Percentiles rank a stretch among this genome's conserved stretches.
Evolutionary conservation across 768 basidiomycete species (phyloP).

Genomic region (Nidularia pulvinata): DNA sequence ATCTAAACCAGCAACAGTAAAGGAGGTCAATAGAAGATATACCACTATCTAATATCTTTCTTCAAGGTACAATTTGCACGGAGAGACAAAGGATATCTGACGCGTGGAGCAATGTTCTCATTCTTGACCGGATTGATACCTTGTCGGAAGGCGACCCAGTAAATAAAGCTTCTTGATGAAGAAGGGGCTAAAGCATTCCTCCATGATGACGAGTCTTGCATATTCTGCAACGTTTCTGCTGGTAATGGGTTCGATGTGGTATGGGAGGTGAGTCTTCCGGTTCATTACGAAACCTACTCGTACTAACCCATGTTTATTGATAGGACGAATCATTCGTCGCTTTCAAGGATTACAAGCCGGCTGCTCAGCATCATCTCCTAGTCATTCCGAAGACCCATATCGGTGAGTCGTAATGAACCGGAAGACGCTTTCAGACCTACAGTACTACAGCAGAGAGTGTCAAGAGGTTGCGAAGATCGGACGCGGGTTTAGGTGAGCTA

Average conservation of each 20-base stretch:
- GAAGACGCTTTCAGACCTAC: too few relatives aligned
- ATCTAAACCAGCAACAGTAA: too few relatives aligned
- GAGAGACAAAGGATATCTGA: too few relatives aligned
- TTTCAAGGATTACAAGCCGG: conserved; percentile 50
- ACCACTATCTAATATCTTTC: too few relatives aligned
- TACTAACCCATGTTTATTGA: too few relatives aligned
- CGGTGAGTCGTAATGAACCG: too few relatives aligned
- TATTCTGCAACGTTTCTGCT: conserved; percentile 42
- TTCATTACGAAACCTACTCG: neutral
- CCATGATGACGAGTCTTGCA: conserved; percentile 17
- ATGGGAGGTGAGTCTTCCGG: conserved; percentile 40
- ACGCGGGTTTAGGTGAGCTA: too few relatives aligned
- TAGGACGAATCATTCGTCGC: conserved; percentile 50
- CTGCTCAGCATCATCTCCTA: conserved; percentile 46
- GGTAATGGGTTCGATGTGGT: conserved; percentile 44
- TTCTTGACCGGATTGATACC: neutral
- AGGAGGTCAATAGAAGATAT: too few relatives aligned
- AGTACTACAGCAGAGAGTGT: too few relatives aligned
- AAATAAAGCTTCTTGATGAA: neutral
- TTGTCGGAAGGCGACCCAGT: neutral
- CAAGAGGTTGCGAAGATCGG: too few relatives aligned
- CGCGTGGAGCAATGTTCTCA: too few relatives aligned
- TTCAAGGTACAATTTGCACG: too few relatives aligned
- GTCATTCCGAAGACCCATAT: conserved; percentile 54
- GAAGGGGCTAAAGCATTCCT: neutral